These are phyloP conservation scores for Podospora anserina DNA, from an alignment of 495 filamentous ascomycete genomes.

Conservation along the genomic window DNA sequence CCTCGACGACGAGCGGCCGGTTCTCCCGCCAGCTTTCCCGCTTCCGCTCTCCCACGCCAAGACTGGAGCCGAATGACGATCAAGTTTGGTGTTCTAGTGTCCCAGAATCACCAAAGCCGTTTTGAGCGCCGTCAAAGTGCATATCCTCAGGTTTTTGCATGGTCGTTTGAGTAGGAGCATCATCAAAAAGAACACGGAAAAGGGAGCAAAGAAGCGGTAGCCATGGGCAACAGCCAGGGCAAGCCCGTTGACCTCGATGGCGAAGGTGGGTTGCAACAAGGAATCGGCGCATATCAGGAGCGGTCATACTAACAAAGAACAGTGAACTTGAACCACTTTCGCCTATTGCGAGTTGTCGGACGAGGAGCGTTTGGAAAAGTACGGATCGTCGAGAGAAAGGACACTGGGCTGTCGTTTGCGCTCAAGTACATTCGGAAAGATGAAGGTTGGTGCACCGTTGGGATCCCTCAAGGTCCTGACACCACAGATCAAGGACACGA, in stretches of 20 bases:
- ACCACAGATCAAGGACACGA: neutral
- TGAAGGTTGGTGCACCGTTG: slow-evolving; percentile 67
- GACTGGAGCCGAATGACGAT: slow-evolving; percentile 16
- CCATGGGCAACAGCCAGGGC: slow-evolving; percentile 92
- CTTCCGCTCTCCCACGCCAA: slow-evolving; percentile 2
- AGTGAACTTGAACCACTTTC: slow-evolving; percentile 98
- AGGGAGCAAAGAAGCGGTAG: slow-evolving; percentile 5
- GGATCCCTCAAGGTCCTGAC: neutral
- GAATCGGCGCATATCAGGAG: neutral
- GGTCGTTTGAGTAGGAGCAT: neutral
- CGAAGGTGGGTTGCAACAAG: slow-evolving; percentile 59
- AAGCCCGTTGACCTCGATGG: slow-evolving; percentile 90
- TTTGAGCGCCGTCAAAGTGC: neutral
- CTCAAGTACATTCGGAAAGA: slow-evolving; percentile 99
- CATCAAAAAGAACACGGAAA: neutral
- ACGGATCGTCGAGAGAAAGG: slow-evolving; percentile 95
- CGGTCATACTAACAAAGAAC: slow-evolving; percentile 9
- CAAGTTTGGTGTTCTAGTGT: slow-evolving; percentile 11
- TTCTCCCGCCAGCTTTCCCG: neutral
- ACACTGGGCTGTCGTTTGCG: slow-evolving; percentile 86
- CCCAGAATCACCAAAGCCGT: slow-evolving; percentile 10
- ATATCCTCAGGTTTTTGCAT: neutral
- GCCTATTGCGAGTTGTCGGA: slow-evolving; percentile 89
- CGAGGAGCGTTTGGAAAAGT: slow-evolving; percentile 99
- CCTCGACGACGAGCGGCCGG: neutral